A percentile compares a stretch with the other conserved stretches of the same genome.
Evolutionary conservation across 768 basidiomycete genomes (phyloP).

Genomic region (Favolaschia claudopus): DNA sequence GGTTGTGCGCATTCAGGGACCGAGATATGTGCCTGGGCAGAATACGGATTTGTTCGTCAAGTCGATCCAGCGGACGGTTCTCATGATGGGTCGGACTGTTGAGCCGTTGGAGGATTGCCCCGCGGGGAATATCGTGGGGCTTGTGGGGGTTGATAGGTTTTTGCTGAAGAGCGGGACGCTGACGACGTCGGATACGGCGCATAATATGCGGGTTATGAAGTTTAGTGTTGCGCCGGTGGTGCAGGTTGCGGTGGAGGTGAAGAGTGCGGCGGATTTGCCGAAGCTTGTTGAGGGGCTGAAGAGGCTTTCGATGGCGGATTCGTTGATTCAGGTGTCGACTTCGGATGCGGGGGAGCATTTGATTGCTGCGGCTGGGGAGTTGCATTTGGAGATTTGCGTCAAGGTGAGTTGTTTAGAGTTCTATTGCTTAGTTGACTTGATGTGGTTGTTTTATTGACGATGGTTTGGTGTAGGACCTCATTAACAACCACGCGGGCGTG

Average conservation of each 20-base stretch:
- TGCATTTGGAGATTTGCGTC: conserved; percentile 99
- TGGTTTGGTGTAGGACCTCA: conserved; percentile 74
- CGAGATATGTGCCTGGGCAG: conserved; percentile 97
- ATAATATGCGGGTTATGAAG: conserved; percentile 99
- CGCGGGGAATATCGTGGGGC: conserved; percentile 97
- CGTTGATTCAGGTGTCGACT: conserved; percentile 96
- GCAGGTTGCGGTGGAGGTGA: conserved; percentile 98
- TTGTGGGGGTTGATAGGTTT: conserved; percentile 99
- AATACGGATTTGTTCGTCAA: conserved; percentile 98
- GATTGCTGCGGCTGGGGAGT: conserved; percentile 98
- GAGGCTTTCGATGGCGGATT: conserved; percentile 99
- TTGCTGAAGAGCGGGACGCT: conserved; percentile 98
- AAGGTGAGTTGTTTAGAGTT: conserved; percentile 66
- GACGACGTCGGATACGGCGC: conserved; percentile 96
- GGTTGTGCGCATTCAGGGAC: conserved; percentile 98
- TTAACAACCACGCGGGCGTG: conserved; percentile 99
- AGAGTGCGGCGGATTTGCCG: conserved; percentile 98
- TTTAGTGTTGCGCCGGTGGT: conserved; percentile 99
- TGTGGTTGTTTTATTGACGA: conserved; percentile 2
- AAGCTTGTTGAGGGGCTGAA: conserved; percentile 99
- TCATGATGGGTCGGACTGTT: conserved; percentile 99
- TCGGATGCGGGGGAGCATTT: conserved; percentile 95
- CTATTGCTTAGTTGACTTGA: neutral
- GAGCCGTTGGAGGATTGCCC: conserved; percentile 99
- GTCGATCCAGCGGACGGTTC: conserved; percentile 96